Conservation (phyloP, 1,284 basidiomycete genomes). For the Stygiomarasmius scandens region DNA sequence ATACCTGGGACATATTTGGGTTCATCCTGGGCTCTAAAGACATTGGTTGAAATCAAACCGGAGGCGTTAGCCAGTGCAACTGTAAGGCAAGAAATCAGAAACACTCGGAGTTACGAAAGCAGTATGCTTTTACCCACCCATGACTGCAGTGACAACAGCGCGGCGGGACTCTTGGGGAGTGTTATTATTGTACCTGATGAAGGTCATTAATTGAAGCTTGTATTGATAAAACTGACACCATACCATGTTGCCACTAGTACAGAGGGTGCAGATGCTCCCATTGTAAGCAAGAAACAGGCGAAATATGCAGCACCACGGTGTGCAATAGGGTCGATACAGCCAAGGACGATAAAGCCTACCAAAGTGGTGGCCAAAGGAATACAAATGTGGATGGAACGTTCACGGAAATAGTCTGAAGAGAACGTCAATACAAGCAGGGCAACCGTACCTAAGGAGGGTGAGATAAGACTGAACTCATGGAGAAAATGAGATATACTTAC, state of each 20-base stretch:
- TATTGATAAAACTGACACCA: constrained; percentile 1
- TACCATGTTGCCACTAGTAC: constrained; percentile 50
- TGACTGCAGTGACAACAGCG: constrained; percentile 52
- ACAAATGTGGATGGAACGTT: constrained; percentile 49
- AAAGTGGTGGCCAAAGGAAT: constrained; percentile 45
- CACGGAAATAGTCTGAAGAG: constrained; percentile 54
- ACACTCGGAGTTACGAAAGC: not conserved
- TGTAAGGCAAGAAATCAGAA: constrained; percentile 18
- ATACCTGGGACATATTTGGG: constrained; percentile 43
- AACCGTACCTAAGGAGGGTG: constrained; percentile 39
- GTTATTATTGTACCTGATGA: constrained; percentile 48
- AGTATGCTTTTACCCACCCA: constrained; percentile 37
- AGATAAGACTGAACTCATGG: no score
- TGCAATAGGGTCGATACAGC: constrained; percentile 42
- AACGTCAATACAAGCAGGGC: constrained; percentile 50
- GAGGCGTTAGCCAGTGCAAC: constrained; percentile 54
- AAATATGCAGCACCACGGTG: constrained; percentile 49
- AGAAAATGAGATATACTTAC: constrained; percentile 17
- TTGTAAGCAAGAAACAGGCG: constrained; percentile 50
- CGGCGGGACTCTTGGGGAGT: constrained; percentile 50
- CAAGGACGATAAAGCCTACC: constrained; percentile 53
- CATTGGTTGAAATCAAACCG: constrained; percentile 53
- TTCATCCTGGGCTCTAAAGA: constrained; percentile 52
- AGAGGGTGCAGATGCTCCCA: constrained; percentile 51
- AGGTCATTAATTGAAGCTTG: not conserved